These are phyloP conservation scores for Fusarium lateritium DNA, from an alignment of 2,329 filamentous ascomycete species.

Conservation along the genomic window DNA sequence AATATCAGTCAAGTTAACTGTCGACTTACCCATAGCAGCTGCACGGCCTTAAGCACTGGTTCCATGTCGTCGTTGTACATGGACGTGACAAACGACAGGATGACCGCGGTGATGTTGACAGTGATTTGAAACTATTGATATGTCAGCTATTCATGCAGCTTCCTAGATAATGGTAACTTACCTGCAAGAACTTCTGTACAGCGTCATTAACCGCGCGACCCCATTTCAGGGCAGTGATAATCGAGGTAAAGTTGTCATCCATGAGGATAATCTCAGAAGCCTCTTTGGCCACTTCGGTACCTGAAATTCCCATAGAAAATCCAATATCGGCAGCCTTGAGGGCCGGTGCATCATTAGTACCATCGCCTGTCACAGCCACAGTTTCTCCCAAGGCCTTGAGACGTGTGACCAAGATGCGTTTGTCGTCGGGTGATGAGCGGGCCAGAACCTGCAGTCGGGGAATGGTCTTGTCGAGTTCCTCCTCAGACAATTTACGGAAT, in stretches of 20 bases:
- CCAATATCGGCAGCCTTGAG: slow-evolving; percentile 86
- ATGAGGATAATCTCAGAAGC: slow-evolving; percentile 88
- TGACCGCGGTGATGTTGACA: slow-evolving; percentile 92
- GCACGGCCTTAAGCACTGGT: slow-evolving; percentile 90
- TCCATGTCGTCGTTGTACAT: slow-evolving; percentile 77
- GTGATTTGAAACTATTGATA: slow-evolving; percentile 75
- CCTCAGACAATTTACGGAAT: slow-evolving; percentile 79
- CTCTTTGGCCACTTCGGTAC: slow-evolving; percentile 88
- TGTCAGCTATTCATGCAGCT: fast-evolving
- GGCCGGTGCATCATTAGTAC: slow-evolving; percentile 86
- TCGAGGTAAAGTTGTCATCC: slow-evolving; percentile 89
- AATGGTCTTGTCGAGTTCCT: slow-evolving; percentile 76
- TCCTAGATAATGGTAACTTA: not conserved
- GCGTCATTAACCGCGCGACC: slow-evolving; percentile 83
- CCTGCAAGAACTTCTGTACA: slow-evolving; percentile 80
- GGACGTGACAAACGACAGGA: slow-evolving; percentile 89
- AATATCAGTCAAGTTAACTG: fast-evolving
- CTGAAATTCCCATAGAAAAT: slow-evolving; percentile 88
- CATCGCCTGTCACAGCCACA: slow-evolving; percentile 86
- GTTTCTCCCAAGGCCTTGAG: slow-evolving; percentile 82
- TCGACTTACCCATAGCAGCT: slow-evolving; percentile 85
- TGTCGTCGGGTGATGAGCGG: slow-evolving; percentile 82
- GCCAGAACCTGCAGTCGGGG: slow-evolving; percentile 80
- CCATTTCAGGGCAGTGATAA: slow-evolving; percentile 87
- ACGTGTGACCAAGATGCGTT: slow-evolving; percentile 78